Base-by-base conservation (phyloP, 106 monocot genomes). In the Apostasia shenzhenica region DNA sequence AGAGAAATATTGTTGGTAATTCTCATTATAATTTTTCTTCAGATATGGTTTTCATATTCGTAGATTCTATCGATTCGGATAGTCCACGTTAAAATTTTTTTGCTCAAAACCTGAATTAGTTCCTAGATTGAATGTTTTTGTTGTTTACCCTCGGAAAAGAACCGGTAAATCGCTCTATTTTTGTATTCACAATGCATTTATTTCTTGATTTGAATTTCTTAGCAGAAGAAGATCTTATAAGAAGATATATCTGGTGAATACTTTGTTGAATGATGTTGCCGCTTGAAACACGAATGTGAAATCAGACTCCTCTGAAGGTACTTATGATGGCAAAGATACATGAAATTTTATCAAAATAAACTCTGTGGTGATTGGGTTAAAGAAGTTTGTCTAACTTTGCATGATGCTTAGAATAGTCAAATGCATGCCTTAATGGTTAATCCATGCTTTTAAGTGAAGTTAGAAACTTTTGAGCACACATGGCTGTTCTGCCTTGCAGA, bases 221-320 rank as follows among this genome's bases (percentile, higher is more conserved):
- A 38, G 62, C 62, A 62, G 45, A 12, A 45, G 13, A 62, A 45
- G 8, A 13, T 45, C 9, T 8, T 52, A 52, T 8, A 52, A 61
- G 42, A 8, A 61, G 61, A 40, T 61, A 1, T 60, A 46, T 46
- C 14, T 63, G 12, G 14, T 45, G 45, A n/a, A 45, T 14, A 63
- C 4, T 63, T 44, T 10, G 1, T 4, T 6, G 14, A n/a, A n/a
- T 44, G 63, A 63, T 63, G 63, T 7, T 63, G 45, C 46, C 63
- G 13, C 63, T 63, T 46, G 45, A 63, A 63, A 14, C n/a, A 4
- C 11, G n/a, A 46, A 46, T 63, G n/a, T 63, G 14, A 63, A 10
- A 60, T 60, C 45, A 12, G 63, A 63, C 5, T 5, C 63, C 13
- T 14, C 61, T 43, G 40, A 61, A 61, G 63, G 46, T 65, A 49